Base-by-base conservation (phyloP, 2,329 filamentous ascomycete species). In the Alternaria longipes region DNA sequence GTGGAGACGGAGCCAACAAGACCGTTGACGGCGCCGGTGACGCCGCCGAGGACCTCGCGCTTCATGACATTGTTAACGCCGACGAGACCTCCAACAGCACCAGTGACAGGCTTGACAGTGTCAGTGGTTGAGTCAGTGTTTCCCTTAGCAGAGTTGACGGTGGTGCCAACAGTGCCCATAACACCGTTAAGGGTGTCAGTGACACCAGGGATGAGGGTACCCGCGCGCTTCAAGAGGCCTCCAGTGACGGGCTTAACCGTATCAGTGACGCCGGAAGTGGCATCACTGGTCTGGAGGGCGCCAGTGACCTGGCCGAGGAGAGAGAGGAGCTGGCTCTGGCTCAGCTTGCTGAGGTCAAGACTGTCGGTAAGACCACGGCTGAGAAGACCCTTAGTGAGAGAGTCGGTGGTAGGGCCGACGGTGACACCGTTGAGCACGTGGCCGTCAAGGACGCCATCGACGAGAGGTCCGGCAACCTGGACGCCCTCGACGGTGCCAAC, bases 221-320 rank as follows among this genome's bases (percentile, higher is more conserved):
- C 28, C 8, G 4, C 9, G 28, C 28, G 28, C 28, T 30, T 30
- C 28, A 30, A 26, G 24, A 26, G 24, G 24, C 24, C 30, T 8
- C 20, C 41, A 12, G 56, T 54, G 20, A 54, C 56, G 41, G 56
- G 50, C 41, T 47, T 26, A 16, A 42, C 9, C n/a, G 32, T 16
- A 14, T 12, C 32, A 36, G 41, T 7, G 8, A 41, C 56, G 18
- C 8, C 12, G 44, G 46, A 32, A 36, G 30, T 49, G 20, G 30
- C 34, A n/a, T 20, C 20, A 9, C 14, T 12, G 20, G 5, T 24
- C 20, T 50, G 30, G 8, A 50, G 30, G 11, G 46, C 32, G 30
- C 46, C 20, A 11, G 46, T 50, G 20, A 50, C 46, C 9, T 50
- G 46, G 9, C 46, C 20, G 20, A 50, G 46, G 20, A 50, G 46